A percentile compares a stretch with the other conserved stretches of the same genome.
Conservation (phyloP, 179 eudicot species). For the Beta corolliflora region DNA sequence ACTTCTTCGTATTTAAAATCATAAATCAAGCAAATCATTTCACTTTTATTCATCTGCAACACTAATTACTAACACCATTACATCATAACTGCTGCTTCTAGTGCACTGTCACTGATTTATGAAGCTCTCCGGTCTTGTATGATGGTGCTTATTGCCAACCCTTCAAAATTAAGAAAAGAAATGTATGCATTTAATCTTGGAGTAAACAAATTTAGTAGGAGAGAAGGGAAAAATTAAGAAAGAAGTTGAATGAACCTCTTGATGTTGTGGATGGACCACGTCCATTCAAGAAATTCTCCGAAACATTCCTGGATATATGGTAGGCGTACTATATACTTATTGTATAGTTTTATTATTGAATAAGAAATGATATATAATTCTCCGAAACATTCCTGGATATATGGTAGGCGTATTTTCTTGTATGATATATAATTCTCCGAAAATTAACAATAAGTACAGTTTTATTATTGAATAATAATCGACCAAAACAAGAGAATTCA, state of each 20-base stretch:
- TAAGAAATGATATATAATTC: too few species aligned
- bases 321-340: neutral
- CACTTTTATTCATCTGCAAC: neutral
- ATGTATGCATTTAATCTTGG: neutral
- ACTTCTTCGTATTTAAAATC: too few species aligned
- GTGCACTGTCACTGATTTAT: too few species aligned
- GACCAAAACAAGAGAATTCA: too few species aligned
- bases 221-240: neutral
- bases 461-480: too few species aligned
- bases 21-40: neutral
- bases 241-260: slow-evolving; percentile 16
- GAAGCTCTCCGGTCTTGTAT: slow-evolving; percentile 42
- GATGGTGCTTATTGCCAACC: slow-evolving; percentile 33
- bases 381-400: too few species aligned
- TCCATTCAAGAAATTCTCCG: slow-evolving; percentile 31
- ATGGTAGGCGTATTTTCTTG: too few species aligned
- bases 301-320: slow-evolving; percentile 28
- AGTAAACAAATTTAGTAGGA: neutral
- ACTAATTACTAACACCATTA: neutral
- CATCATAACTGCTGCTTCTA: too few species aligned
- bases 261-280: slow-evolving; percentile 15
- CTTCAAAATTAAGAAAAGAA: slow-evolving; percentile 5
- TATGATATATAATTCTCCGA: too few species aligned
- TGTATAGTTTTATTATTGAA: too few species aligned
- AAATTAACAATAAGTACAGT: too few species aligned